Evolutionary conservation across 306 rosid genomes (phyloP).

Genomic region (Sicyos edulis): DNA sequence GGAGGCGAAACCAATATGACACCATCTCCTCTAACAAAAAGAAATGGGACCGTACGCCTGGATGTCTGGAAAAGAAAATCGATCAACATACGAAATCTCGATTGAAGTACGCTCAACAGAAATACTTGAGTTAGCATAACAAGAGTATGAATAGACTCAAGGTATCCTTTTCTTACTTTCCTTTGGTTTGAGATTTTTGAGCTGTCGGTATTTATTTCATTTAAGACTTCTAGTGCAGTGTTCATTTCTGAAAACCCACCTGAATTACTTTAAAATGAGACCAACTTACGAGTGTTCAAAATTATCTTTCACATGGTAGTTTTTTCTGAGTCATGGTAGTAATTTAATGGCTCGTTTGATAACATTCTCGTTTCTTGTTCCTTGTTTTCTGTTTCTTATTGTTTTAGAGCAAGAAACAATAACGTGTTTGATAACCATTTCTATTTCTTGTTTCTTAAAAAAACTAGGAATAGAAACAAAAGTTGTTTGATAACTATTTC

Average conservation of each 20-base stretch:
- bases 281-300: not conserved
- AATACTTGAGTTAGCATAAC: not conserved
- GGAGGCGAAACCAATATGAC: slow-evolving; percentile 98
- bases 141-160: not conserved
- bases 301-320: not conserved
- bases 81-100: not conserved
- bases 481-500: no score
- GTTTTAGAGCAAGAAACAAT: no score
- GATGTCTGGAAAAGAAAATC: slow-evolving; percentile 63
- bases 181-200: not conserved
- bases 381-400: no score
- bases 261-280: slow-evolving; percentile 2
- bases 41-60: slow-evolving; percentile 79
- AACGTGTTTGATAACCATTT: no score
- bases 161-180: not conserved
- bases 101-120: not conserved
- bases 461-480: no score
- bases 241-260: not conserved
- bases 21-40: slow-evolving; percentile 97
- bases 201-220: not conserved
- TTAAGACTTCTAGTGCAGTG: not conserved
- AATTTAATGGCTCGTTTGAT: no score
- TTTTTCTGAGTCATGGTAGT: not conserved
- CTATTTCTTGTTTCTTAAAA: no score
- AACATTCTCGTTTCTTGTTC: no score